phyloP scores from a whole-genome alignment of 164 flowering plant genomes.

The Echeveria elegans region DNA sequence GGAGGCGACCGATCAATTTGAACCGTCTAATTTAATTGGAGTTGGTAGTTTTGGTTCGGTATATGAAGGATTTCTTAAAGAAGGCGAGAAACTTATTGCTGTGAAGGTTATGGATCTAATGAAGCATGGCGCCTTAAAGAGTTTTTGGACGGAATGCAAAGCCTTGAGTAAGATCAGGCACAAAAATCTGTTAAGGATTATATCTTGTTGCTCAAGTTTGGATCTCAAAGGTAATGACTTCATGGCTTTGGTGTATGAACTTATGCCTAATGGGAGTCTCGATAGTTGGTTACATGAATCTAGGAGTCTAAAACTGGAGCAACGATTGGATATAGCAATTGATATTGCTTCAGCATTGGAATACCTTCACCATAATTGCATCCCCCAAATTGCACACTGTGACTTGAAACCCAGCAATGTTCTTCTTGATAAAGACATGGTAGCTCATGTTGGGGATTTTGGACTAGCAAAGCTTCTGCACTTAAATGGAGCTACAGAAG shows the following conservation, averaged over 20 bases:
- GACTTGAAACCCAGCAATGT: conserved; percentile 30
- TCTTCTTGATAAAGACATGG: conserved; percentile 26
- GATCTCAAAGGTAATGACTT: conserved; percentile 26
- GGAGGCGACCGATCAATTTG: conserved; percentile 20
- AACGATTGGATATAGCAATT: conserved; percentile 25
- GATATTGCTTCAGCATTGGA: conserved; percentile 31
- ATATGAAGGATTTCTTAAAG: conserved; percentile 20
- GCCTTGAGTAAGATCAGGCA: conserved; percentile 24
- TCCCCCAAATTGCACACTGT: conserved; percentile 22
- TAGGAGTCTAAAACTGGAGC: conserved; percentile 15
- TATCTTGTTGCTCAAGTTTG: conserved; percentile 22
- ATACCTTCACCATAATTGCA: conserved; percentile 25
- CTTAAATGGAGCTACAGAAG: not conserved
- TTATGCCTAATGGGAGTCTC: conserved; percentile 30
- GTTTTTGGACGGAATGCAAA: conserved; percentile 27
- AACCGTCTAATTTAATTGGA: conserved; percentile 23
- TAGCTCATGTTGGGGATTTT: conserved; percentile 29
- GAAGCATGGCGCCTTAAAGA: conserved; percentile 18
- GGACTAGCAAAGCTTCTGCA: conserved; percentile 23
- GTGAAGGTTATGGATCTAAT: conserved; percentile 28
- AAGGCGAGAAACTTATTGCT: conserved; percentile 17
- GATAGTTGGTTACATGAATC: conserved; percentile 25
- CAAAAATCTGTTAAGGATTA: conserved; percentile 26
- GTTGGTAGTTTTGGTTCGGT: conserved; percentile 30
- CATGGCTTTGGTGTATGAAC: conserved; percentile 25